phyloP scores from a whole-genome alignment of 202 grass and related monocot species.

The Tripidium arundinaceum region DNA sequence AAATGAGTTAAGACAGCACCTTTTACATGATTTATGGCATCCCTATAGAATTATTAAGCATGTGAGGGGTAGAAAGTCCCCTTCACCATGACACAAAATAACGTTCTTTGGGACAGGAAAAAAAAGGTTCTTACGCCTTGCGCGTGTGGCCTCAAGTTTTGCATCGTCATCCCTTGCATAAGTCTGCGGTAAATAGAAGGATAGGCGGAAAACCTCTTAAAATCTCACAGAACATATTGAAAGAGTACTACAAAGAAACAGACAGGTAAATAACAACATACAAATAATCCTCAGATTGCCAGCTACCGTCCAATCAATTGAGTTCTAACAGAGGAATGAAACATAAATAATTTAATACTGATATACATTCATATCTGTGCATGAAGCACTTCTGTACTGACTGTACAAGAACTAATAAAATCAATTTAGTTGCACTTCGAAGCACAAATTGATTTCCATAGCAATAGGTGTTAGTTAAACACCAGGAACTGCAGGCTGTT shows the following conservation, averaged over 20 bases:
- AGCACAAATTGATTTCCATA: not conserved
- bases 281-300: not conserved
- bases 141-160: conserved; percentile 53
- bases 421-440: not conserved
- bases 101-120: not conserved
- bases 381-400: not conserved
- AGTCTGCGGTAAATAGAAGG: conserved; percentile 31
- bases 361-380: not conserved
- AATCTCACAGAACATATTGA: not conserved
- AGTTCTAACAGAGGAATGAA: not conserved
- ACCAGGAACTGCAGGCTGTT: not conserved
- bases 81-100: not conserved
- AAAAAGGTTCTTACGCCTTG: conserved; percentile 42
- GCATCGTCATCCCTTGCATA: conserved; percentile 59
- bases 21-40: not conserved
- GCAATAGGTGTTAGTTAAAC: not conserved
- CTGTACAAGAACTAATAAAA: not conserved
- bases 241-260: not conserved
- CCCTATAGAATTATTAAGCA: conserved; percentile 5
- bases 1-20: conserved; percentile 2
- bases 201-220: not conserved
- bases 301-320: not conserved
- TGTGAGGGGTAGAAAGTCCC: not conserved
- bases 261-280: not conserved
- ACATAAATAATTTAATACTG: not conserved